phyloP scores from a whole-genome alignment of 75 land plant genomes.

The Cunninghamia lanceolata region DNA sequence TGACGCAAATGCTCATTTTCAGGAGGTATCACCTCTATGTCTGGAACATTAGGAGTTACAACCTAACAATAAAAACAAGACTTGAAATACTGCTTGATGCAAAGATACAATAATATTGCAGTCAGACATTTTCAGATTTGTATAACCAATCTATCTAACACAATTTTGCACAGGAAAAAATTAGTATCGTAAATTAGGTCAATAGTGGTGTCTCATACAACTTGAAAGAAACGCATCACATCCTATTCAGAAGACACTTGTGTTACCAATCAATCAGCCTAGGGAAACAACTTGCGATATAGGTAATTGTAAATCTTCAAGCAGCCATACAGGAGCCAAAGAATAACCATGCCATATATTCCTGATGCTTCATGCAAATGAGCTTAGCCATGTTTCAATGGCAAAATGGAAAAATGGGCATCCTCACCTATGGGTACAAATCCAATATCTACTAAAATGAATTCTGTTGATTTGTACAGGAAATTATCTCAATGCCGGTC shows the following conservation, averaged over 20 bases:
- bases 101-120: background rate
- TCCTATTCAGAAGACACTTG: background rate
- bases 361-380: background rate
- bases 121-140: background rate
- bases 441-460: background rate
- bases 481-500: background rate
- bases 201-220: background rate
- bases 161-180: background rate
- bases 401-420: background rate
- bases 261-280: background rate
- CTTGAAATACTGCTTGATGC: background rate
- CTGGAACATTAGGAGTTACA: conserved; percentile 58
- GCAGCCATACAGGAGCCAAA: background rate
- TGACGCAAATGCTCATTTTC: conserved; percentile 49
- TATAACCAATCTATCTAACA: background rate
- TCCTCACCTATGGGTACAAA: background rate
- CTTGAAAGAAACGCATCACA: background rate
- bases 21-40: conserved; percentile 51
- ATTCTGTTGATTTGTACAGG: background rate
- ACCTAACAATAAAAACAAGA: conserved; percentile 21
- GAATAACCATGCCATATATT: background rate
- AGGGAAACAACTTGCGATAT: background rate
- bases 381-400: background rate
- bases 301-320: background rate
- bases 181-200: background rate